Conservation (phyloP, 83 land plant species). For the Isoetes engelmannii region DNA sequence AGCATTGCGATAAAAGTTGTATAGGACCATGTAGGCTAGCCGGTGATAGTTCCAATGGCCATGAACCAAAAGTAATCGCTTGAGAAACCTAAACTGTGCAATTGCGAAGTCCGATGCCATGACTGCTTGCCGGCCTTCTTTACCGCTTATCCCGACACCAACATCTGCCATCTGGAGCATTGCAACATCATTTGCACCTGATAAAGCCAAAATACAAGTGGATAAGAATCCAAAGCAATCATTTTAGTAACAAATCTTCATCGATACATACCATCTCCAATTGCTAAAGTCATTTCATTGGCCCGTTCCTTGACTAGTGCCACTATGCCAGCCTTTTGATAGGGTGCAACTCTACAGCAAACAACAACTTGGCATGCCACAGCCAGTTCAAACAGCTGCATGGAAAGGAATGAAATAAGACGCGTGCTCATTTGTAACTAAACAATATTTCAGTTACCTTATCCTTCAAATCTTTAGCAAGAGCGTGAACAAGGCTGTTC, state of each 20-base stretch:
- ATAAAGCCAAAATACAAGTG: not conserved
- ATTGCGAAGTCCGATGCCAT: slow-evolving; percentile 98
- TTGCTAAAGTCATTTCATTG: slow-evolving; percentile 35
- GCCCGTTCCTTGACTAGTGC: slow-evolving; percentile 31
- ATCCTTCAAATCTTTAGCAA: slow-evolving; percentile 66
- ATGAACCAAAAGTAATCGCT: slow-evolving; percentile 74
- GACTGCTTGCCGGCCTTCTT: slow-evolving; percentile 97
- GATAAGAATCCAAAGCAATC: not conserved
- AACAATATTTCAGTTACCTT: slow-evolving; percentile 34
- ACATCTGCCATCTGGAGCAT: slow-evolving; percentile 99
- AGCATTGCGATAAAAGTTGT: slow-evolving; percentile 93
- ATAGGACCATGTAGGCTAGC: slow-evolving; percentile 71
- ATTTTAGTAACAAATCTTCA: not conserved
- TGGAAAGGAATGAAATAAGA: not conserved
- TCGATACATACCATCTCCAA: slow-evolving; percentile 38
- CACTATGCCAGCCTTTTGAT: slow-evolving; percentile 37
- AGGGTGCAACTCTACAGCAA: slow-evolving; percentile 42
- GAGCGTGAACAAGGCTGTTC: slow-evolving; percentile 81
- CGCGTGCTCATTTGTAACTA: not conserved
- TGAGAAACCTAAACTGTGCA: slow-evolving; percentile 91
- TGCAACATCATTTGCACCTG: slow-evolving; percentile 98
- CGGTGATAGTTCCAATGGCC: slow-evolving; percentile 96
- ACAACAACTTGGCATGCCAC: slow-evolving; percentile 33
- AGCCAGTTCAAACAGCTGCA: slow-evolving; percentile 39
- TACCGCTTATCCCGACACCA: slow-evolving; percentile 94